phyloP scores from a whole-genome alignment of 73 alveolate genomes.

The Halteria grandinella region DNA sequence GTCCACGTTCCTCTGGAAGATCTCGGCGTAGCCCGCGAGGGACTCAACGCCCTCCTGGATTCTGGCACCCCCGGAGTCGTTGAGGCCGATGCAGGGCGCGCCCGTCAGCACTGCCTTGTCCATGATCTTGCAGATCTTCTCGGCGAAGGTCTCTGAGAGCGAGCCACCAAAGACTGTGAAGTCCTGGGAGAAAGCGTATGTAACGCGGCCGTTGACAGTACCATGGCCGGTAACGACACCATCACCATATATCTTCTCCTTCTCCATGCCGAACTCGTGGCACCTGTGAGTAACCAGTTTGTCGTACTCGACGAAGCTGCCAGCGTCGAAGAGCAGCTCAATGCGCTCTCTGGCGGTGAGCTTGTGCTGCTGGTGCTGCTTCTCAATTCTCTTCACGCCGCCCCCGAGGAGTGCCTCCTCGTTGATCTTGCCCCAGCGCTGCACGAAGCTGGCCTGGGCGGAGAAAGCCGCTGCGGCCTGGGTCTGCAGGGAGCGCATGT shows the following conservation, averaged over 20 bases:
- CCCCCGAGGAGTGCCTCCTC: slow-evolving; percentile 62
- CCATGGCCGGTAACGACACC: slow-evolving; percentile 83
- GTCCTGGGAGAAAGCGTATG: slow-evolving; percentile 69
- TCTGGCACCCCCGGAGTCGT: slow-evolving; percentile 84
- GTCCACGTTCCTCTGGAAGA: slow-evolving; percentile 74
- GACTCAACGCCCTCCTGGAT: slow-evolving; percentile 79
- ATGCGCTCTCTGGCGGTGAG: slow-evolving; percentile 77
- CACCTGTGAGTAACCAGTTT: slow-evolving; percentile 75
- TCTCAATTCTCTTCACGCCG: slow-evolving; percentile 58
- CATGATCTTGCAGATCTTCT: slow-evolving; percentile 69
- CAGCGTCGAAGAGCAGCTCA: slow-evolving; percentile 67
- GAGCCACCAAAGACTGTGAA: slow-evolving; percentile 81
- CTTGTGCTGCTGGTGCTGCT: slow-evolving; percentile 61
- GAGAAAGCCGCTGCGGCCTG: slow-evolving; percentile 3
- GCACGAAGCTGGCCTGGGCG: slow-evolving; percentile 31
- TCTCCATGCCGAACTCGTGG: slow-evolving; percentile 78
- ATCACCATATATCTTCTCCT: slow-evolving; percentile 66
- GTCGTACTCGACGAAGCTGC: slow-evolving; percentile 70
- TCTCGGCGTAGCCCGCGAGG: slow-evolving; percentile 76
- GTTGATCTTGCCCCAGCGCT: slow-evolving; percentile 39
- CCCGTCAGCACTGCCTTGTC: slow-evolving; percentile 76
- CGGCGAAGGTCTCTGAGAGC: slow-evolving; percentile 76
- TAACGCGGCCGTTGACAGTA: slow-evolving; percentile 61
- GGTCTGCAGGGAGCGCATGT: no score
- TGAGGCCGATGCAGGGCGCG: slow-evolving; percentile 73